These are phyloP conservation scores for Picea engelmannii DNA, from an alignment of 83 land plant genomes.

Conservation along the genomic window DNA sequence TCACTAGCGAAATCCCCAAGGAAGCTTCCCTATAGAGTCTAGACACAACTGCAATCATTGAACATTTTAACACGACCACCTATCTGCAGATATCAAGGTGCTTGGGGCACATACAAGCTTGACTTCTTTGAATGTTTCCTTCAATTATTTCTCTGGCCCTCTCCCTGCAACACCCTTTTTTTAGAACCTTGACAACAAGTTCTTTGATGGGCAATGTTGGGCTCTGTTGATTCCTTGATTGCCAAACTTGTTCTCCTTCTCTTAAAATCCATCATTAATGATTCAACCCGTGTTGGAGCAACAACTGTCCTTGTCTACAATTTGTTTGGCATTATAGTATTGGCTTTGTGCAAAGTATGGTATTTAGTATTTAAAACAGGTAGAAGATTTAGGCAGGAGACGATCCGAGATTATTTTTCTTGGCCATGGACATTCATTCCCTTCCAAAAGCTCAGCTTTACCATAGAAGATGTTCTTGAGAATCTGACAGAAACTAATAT, in stretches of 20 bases:
- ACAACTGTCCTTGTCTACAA: conserved; percentile 38
- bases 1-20: conserved; percentile 64
- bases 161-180: conserved; percentile 64
- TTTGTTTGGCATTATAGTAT: conserved; percentile 32
- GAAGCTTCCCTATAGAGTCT: conserved; percentile 32
- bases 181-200: conserved; percentile 43
- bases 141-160: conserved; percentile 71
- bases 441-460: conserved; percentile 79
- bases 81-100: conserved; percentile 49
- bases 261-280: conserved; percentile 11
- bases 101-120: conserved; percentile 61
- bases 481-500: conserved; percentile 72
- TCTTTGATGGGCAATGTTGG: conserved; percentile 51
- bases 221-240: conserved; percentile 57
- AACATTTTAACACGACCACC: conserved; percentile 66
- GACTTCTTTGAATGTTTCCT: conserved; percentile 64
- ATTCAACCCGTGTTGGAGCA: conserved; percentile 28
- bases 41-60: conserved; percentile 61
- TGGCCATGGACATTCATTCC: conserved; percentile 89
- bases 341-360: conserved; percentile 35
- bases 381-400: conserved; percentile 28
- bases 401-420: conserved; percentile 51
- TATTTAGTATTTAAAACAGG: conserved; percentile 31
- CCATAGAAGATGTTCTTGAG: conserved; percentile 72
- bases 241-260: conserved; percentile 44